These are phyloP conservation scores for Verticillium klebahnii DNA, from an alignment of 2,329 filamentous ascomycete species.

Conservation along the genomic window DNA sequence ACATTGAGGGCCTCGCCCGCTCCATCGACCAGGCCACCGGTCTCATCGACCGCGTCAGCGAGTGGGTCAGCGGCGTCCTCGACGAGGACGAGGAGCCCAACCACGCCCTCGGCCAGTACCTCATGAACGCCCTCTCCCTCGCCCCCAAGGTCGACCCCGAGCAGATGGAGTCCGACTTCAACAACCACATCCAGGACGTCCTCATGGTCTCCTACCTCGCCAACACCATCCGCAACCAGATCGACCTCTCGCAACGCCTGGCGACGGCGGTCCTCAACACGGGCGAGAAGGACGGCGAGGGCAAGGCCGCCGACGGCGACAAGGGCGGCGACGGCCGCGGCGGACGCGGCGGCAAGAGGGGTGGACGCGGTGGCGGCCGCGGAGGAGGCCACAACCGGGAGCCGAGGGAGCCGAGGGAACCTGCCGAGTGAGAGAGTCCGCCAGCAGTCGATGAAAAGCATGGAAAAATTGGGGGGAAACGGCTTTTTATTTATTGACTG, in stretches of 20 bases:
- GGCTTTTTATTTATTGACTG: neutral
- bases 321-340: slow-evolving; percentile 31
- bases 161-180: slow-evolving; percentile 96
- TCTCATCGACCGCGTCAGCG: slow-evolving; percentile 85
- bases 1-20: slow-evolving; percentile 84
- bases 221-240: slow-evolving; percentile 98
- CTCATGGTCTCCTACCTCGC: slow-evolving; percentile 96
- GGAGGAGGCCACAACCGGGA: slow-evolving; percentile 48
- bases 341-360: slow-evolving; percentile 40
- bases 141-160: slow-evolving; percentile 89
- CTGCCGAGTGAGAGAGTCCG: slow-evolving; percentile 24
- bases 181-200: slow-evolving; percentile 99
- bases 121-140: slow-evolving; percentile 88
- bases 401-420: slow-evolving; percentile 37
- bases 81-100: slow-evolving; percentile 88
- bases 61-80: slow-evolving; percentile 88
- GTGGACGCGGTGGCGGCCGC: slow-evolving; percentile 46
- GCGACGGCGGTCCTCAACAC: slow-evolving; percentile 67
- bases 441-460: slow-evolving; percentile 1
- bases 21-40: slow-evolving; percentile 83
- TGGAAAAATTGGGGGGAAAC: neutral
- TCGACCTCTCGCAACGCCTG: slow-evolving; percentile 92
- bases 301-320: slow-evolving; percentile 36
- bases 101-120: slow-evolving; percentile 87
- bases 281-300: slow-evolving; percentile 45